Percentiles rank a stretch among this genome's conserved stretches.
These are phyloP conservation scores for Ophiostoma tasmaniense DNA, from an alignment of 2,329 filamentous ascomycete species.

Conservation along the genomic window DNA sequence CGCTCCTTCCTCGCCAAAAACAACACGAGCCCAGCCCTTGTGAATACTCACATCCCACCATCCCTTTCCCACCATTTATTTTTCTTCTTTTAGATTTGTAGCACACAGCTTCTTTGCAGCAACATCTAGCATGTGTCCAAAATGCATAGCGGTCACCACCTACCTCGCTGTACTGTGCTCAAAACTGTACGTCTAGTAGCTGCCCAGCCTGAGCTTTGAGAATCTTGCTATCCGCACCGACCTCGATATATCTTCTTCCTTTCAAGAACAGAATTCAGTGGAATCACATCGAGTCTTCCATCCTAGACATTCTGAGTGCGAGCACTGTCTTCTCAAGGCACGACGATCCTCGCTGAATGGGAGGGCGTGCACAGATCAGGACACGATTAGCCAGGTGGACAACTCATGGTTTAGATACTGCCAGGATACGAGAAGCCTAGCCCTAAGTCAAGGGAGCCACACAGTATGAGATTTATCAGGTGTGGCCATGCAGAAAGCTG, in stretches of 20 bases:
- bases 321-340: too few species aligned
- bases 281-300: neutral
- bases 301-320: too few species aligned
- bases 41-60: neutral
- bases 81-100: neutral
- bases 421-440: too few species aligned
- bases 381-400: too few species aligned
- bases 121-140: neutral
- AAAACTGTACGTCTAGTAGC: neutral
- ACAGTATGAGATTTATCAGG: neutral
- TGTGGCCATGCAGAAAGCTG: neutral
- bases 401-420: too few species aligned
- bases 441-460: neutral
- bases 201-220: neutral
- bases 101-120: neutral
- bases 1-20: neutral
- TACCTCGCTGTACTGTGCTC: neutral
- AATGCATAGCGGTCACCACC: neutral
- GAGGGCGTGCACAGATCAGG: too few species aligned
- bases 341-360: too few species aligned
- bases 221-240: neutral
- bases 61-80: neutral
- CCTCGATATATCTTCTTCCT: neutral
- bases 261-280: neutral
- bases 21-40: neutral